phyloP scores from a whole-genome alignment of 257 asterid genomes.

The Parsonsia alboflavescens region DNA sequence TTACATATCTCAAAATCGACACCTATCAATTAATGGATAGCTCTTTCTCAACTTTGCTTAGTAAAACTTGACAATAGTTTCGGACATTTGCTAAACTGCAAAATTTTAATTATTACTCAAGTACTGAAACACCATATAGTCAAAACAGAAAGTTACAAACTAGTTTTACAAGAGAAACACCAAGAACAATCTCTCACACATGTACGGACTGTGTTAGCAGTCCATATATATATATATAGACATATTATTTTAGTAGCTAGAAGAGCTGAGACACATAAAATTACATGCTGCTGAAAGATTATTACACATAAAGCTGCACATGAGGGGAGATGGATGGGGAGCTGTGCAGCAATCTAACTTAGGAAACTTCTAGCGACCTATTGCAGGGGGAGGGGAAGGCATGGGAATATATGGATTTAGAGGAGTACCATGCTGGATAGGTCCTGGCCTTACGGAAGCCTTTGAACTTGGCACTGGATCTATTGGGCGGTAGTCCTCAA shows the following conservation, averaged over 20 bases:
- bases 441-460: constrained; percentile 61
- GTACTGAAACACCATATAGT: background rate
- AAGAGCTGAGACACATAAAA: background rate
- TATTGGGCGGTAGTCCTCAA: constrained; percentile 70
- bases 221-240: background rate
- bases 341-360: constrained; percentile 5
- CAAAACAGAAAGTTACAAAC: background rate
- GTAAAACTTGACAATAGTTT: too few species aligned
- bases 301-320: background rate
- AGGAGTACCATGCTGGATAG: constrained; percentile 84
- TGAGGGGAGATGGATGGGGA: background rate
- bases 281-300: background rate
- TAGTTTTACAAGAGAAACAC: background rate
- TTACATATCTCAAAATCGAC: too few species aligned
- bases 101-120: background rate
- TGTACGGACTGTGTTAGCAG: background rate
- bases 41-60: too few species aligned
- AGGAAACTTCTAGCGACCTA: background rate
- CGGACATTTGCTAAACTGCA: too few species aligned
- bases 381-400: constrained; percentile 64
- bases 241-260: background rate
- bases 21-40: too few species aligned
- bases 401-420: constrained; percentile 73
- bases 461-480: constrained; percentile 80
- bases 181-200: background rate